These are phyloP conservation scores for Babesia gibsoni DNA, from an alignment of 169 alveolate genomes.

Conservation along the genomic window DNA sequence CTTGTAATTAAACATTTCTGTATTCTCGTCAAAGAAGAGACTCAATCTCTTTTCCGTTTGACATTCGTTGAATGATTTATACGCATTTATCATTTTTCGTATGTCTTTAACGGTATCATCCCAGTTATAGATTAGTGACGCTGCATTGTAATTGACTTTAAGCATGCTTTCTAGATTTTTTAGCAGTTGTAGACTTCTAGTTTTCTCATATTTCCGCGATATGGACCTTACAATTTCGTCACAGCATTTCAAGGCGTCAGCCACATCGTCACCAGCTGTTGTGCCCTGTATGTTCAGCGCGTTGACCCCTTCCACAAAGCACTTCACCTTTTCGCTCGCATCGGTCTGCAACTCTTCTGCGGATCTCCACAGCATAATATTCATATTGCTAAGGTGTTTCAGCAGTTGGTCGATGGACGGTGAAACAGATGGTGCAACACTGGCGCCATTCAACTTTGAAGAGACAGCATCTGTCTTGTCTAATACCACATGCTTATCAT, in stretches of 20 bases:
- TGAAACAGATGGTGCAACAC: no score
- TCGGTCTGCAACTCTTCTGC: background rate
- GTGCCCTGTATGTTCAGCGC: background rate
- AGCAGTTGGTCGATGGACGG: background rate
- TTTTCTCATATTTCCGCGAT: constrained; percentile 18
- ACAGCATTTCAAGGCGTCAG: background rate
- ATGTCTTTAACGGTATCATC: constrained; percentile 39
- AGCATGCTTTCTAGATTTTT: constrained; percentile 15
- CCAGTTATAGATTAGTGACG: constrained; percentile 53
- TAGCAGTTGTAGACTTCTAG: constrained; percentile 4
- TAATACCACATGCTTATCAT: no score
- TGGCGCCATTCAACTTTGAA: no score
- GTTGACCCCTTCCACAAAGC: background rate
- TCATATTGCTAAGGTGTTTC: background rate
- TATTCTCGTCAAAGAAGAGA: background rate
- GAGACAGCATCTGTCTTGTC: no score
- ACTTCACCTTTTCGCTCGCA: background rate
- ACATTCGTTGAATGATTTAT: background rate
- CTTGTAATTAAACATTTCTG: background rate
- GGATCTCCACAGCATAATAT: background rate
- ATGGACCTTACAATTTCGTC: constrained; percentile 35
- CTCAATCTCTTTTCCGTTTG: background rate
- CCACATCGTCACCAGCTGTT: background rate
- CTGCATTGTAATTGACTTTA: constrained; percentile 16
- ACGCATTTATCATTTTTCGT: constrained; percentile 4